Percentiles rank a stretch among this genome's conserved stretches.
Evolutionary conservation across 176 grass and related monocot species (phyloP).

Genomic region (Canna indica): DNA sequence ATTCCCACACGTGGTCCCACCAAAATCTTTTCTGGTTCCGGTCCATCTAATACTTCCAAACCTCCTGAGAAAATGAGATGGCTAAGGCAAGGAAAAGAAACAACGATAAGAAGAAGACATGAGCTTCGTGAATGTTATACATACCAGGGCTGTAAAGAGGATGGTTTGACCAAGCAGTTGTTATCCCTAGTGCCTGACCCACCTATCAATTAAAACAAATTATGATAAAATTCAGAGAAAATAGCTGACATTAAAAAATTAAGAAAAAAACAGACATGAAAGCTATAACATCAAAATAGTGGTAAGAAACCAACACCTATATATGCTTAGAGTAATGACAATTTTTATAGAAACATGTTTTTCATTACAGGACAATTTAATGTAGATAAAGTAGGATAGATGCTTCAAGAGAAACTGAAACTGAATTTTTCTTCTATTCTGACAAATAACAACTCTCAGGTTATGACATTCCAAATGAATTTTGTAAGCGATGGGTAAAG

Average conservation of each 20-base stretch:
- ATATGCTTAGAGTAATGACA: too few species aligned
- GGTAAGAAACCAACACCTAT: background rate
- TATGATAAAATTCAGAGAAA: background rate
- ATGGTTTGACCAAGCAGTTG: constrained; percentile 81
- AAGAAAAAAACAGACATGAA: too few species aligned
- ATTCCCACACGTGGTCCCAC: constrained; percentile 75
- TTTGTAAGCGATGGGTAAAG: too few species aligned
- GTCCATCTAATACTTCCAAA: constrained; percentile 68
- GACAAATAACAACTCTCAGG: too few species aligned
- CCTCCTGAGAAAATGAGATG: constrained; percentile 35
- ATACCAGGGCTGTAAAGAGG: constrained; percentile 69
- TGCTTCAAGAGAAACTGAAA: background rate
- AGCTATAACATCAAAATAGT: background rate
- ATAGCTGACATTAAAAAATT: too few species aligned
- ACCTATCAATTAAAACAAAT: constrained; percentile 36
- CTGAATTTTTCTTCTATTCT: too few species aligned
- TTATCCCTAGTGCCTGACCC: constrained; percentile 83
- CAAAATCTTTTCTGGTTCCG: constrained; percentile 54
- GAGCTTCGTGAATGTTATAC: too few species aligned
- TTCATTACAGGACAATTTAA: too few species aligned
- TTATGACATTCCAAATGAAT: too few species aligned
- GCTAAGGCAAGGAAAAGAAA: too few species aligned
- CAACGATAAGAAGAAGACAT: background rate
- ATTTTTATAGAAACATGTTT: too few species aligned
- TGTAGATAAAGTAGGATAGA: background rate